phyloP scores from a whole-genome alignment of 2,329 filamentous ascomycete species.

The Waltergamsia citrina region DNA sequence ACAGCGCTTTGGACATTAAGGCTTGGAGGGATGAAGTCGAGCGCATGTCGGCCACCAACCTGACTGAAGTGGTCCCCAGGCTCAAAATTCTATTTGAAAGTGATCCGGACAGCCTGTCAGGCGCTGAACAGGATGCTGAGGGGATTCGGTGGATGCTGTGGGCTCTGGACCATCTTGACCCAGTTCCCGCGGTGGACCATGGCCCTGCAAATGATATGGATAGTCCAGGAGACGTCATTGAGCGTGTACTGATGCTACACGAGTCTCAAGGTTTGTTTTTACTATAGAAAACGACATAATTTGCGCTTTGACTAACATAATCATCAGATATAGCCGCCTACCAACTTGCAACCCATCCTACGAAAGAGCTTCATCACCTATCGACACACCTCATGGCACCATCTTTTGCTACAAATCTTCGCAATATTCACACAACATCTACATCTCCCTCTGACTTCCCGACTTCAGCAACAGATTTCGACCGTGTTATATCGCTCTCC shows the following conservation, averaged over 20 bases:
- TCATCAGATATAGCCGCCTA: conserved; percentile 3
- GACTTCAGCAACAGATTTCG: conserved; percentile 13
- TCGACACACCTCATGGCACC: conserved; percentile 1
- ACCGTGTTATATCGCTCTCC: conserved; percentile 28
- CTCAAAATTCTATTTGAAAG: too few relatives aligned
- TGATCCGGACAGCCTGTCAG: background rate
- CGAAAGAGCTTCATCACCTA: conserved; percentile 2
- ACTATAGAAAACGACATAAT: background rate
- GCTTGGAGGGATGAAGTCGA: too few relatives aligned
- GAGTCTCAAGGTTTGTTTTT: conserved; percentile 34
- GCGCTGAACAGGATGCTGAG: conserved; percentile 13
- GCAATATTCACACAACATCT: too few relatives aligned
- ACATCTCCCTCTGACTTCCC: background rate
- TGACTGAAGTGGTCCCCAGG: too few relatives aligned
- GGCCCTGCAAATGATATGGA: background rate
- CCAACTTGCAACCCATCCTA: conserved; percentile 1
- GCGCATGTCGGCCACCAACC: too few relatives aligned
- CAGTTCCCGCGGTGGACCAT: conserved; percentile 13
- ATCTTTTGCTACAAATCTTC: too few relatives aligned
- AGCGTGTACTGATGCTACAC: conserved; percentile 34
- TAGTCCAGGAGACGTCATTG: background rate
- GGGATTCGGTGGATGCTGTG: conserved; percentile 45
- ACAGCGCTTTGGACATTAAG: too few relatives aligned
- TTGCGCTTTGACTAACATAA: background rate
- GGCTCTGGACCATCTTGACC: conserved; percentile 37